Conservation (phyloP, 2,329 filamentous ascomycete species). For the Arachnomyces sp. region DNA sequence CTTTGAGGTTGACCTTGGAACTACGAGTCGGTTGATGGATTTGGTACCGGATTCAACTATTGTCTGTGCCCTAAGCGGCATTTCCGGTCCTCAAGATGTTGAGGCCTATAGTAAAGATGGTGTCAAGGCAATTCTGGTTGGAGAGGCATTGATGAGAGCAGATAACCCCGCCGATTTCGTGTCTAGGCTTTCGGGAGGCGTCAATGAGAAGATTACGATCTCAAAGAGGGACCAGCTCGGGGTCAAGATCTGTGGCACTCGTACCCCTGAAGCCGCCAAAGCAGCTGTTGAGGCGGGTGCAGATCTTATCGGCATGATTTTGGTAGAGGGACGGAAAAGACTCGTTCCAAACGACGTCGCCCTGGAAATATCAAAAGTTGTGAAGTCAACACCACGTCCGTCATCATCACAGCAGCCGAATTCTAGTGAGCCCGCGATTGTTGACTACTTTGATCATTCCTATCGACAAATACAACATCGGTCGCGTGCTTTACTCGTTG, state of each 20-base stretch:
- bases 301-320: conserved; percentile 86
- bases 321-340: conserved; percentile 74
- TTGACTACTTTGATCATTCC: conserved; percentile 65
- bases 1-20: conserved; percentile 92
- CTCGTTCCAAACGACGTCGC: conserved; percentile 73
- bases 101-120: conserved; percentile 79
- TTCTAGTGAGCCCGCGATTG: conserved; percentile 18
- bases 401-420: conserved; percentile 8
- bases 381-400: conserved; percentile 49
- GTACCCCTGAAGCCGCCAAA: conserved; percentile 70
- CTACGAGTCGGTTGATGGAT: conserved; percentile 78
- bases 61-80: conserved; percentile 89
- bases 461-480: conserved; percentile 41
- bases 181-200: conserved; percentile 64
- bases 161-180: conserved; percentile 78
- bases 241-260: conserved; percentile 93
- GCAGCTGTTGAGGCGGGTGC: conserved; percentile 79
- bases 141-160: conserved; percentile 92
- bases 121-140: conserved; percentile 86
- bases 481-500: conserved; percentile 69
- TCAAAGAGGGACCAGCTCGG: conserved; percentile 43
- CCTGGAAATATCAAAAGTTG: conserved; percentile 67
- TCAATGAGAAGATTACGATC: conserved; percentile 17
- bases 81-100: conserved; percentile 82
- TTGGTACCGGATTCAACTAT: conserved; percentile 80